Base-by-base conservation (phyloP, 108 stramenopile species). In the Licmophora abbreviata region DNA sequence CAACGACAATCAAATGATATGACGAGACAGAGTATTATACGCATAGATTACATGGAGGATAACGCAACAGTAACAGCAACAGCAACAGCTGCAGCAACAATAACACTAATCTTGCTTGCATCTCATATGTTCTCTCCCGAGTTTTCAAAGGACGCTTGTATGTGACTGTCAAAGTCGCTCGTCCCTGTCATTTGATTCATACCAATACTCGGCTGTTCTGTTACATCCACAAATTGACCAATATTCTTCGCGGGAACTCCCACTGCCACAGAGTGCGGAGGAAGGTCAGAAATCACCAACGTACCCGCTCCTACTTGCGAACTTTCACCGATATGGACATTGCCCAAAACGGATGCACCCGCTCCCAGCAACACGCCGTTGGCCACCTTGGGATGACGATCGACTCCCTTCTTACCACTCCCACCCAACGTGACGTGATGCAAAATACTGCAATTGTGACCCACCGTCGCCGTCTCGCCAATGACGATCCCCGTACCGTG, bases 401-500 rank as follows among this genome's bases (percentile, higher is more conserved):
- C 81, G 15, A 73, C 76, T 23, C 77, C 77, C 32, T 74, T 73
- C 48, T 83, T 85, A 8, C 92, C 92, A 46, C 66, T 74, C 18
- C 92, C 92, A 2, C 92, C 92, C 7, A 94, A 54, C 10, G 85
- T 88, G 11, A 92, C 91, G 32, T 81, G 74, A 62, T 94, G 92
- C 1, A 94, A 61, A 43, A 94, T 90, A n/a, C 70, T 70, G 20
- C 80, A 81, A 56, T 94, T 88, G 48, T 91, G 61, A 7, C 92
- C 92, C 14, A 93, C 62, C 10, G 62, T 62, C 8, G 79, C 81
- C 36, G 92, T 94, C 54, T 89, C 87, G 8, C 92, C 92, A 35
- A 94, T 77, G 0, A 94, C 92, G 56, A 94, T 82, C 20, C 92
- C 88, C 5, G 83, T 87, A 14, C 86, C 91, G 53, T 88, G 86